phyloP scores from a whole-genome alignment of 352 stramenopile genomes.

The Phytopythium cucurbitacearum region DNA sequence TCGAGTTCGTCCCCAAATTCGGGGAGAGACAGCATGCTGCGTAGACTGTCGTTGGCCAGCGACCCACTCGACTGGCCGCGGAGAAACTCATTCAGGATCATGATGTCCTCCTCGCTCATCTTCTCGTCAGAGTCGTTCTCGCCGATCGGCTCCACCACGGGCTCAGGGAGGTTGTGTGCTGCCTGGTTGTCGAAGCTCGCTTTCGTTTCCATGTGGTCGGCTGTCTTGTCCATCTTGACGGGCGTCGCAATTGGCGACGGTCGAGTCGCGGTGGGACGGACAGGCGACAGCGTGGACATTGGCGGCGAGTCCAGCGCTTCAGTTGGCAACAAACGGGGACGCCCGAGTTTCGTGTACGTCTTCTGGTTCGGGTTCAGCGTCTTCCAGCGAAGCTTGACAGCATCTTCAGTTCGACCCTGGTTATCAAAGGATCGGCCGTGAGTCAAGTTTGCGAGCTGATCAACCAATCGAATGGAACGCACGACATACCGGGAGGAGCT shows the following conservation, averaged over 20 bases:
- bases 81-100: slow-evolving; percentile 59
- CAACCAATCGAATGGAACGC: neutral
- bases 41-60: slow-evolving; percentile 29
- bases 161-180: slow-evolving; percentile 24
- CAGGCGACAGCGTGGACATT: slow-evolving; percentile 23
- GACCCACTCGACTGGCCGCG: slow-evolving; percentile 46
- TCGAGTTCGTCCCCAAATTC: slow-evolving; percentile 33
- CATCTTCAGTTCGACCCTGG: slow-evolving; percentile 72
- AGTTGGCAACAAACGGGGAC: slow-evolving; percentile 51
- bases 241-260: no score
- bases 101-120: slow-evolving; percentile 55
- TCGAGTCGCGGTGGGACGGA: neutral
- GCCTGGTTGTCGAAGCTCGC: no score
- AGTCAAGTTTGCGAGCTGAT: neutral
- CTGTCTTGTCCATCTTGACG: no score
- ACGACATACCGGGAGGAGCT: slow-evolving; percentile 52
- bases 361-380: slow-evolving; percentile 77
- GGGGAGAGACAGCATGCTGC: slow-evolving; percentile 30
- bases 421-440: neutral
- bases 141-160: slow-evolving; percentile 32
- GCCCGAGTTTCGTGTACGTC: slow-evolving; percentile 69
- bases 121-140: slow-evolving; percentile 34
- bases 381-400: slow-evolving; percentile 82
- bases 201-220: no score
- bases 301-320: slow-evolving; percentile 30